Base-by-base conservation (phyloP, 352 stramenopile genomes). In the Phytophthora hybrid region DNA sequence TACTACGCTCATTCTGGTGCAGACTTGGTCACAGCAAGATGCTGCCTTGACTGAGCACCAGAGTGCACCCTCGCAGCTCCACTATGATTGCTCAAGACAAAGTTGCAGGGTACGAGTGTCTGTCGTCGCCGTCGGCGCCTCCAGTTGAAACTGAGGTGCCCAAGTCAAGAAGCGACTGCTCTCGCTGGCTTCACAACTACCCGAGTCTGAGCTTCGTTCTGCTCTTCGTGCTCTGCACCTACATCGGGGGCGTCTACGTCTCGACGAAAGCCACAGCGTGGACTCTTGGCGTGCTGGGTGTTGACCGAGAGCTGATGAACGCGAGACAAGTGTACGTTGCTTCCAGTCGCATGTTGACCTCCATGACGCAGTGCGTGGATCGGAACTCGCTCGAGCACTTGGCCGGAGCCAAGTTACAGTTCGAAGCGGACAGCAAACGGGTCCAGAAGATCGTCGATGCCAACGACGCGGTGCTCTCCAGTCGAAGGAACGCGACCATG, bases 151-250 rank as follows among this genome's bases (percentile, higher is more conserved):
- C 60, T 7, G 58, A 59, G 34, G 18, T 61, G 44, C 44, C 52
- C 10, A 63, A 57, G 23, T 60, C 58, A 7, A 23, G 37, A 47
- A 14, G 31, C 2, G 21, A 26, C 14, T 39, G 31, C 23, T 59
- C 49, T 6, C 66, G 47, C 9, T 84, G 71, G 79, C 51, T 89
- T 26, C 77, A 70, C 61, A 79, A 72, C 47, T 88, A 85, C 49
- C 84, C 86, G 23, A 79, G 85, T 0, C 46, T 89, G 7, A 77
- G 76, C 54, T 92, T 90, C 66, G 46, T 85, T n/a, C 19, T 91
- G 18, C 64, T 91, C 14, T 81, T 87, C 44, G 46, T 90, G 21
- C 16, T 74, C 21, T 85, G 76, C 54, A 81, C 73, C 16, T 82
- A 81, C 44, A 44, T 74, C 5, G 80, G 79, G 29, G 86, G 86